phyloP scores from a whole-genome alignment of 2,329 filamentous ascomycete species.

The Periconia digitata region DNA sequence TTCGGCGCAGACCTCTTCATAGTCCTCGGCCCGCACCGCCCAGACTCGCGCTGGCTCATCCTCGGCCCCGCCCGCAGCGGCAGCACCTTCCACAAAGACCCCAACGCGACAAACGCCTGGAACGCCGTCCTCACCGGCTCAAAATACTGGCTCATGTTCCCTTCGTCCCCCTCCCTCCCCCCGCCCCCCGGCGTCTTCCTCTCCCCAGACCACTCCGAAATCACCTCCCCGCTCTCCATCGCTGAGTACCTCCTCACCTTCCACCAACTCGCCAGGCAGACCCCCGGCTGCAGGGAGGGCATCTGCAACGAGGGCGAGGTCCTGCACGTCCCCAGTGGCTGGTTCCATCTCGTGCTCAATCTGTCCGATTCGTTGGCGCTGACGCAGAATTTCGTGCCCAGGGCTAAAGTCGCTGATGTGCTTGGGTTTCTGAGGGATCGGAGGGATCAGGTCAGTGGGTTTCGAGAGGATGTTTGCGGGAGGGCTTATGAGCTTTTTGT shows the following conservation, averaged over 20 bases:
- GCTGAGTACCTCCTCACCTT: conserved; percentile 95
- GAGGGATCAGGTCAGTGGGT: conserved; percentile 84
- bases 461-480: conserved; percentile 69
- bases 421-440: conserved; percentile 80
- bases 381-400: conserved; percentile 93
- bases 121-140: conserved; percentile 87
- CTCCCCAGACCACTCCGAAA: conserved; percentile 85
- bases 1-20: conserved; percentile 87
- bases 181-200: conserved; percentile 88
- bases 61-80: conserved; percentile 84
- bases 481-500: conserved; percentile 73
- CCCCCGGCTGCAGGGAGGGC: conserved; percentile 79
- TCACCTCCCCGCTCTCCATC: conserved; percentile 90
- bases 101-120: conserved; percentile 79
- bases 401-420: conserved; percentile 71
- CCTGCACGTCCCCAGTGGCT: conserved; percentile 87
- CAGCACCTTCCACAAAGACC: conserved; percentile 90
- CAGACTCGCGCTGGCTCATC: conserved; percentile 91
- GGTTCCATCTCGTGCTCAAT: conserved; percentile 97
- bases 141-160: conserved; percentile 99
- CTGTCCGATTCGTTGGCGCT: conserved; percentile 81
- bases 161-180: conserved; percentile 62
- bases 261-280: conserved; percentile 76
- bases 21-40: conserved; percentile 74
- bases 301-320: conserved; percentile 84